phyloP scores from a whole-genome alignment of 169 alveolate species.

The Babesia bovis region DNA sequence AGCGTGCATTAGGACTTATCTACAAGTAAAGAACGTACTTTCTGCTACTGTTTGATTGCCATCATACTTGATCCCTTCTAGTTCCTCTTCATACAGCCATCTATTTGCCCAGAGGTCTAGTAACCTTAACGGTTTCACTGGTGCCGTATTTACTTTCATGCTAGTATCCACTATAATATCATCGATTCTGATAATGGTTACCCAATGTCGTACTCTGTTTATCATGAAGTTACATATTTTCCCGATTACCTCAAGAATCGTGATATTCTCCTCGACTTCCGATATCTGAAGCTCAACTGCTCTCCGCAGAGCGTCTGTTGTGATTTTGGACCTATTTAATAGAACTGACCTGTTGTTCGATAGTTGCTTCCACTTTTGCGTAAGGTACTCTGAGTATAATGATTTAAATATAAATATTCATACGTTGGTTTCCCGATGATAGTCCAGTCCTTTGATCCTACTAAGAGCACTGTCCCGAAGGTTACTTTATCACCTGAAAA shows the following conservation, averaged over 20 bases:
- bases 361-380: conserved; percentile 82
- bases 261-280: conserved; percentile 80
- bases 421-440: conserved; percentile 87
- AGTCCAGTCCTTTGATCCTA: conserved; percentile 84
- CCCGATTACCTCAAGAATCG: conserved; percentile 74
- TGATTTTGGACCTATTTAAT: not conserved
- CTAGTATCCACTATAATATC: conserved; percentile 77
- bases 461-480: conserved; percentile 84
- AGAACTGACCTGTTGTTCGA: conserved; percentile 86
- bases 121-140: conserved; percentile 67
- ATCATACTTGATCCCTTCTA: conserved; percentile 67
- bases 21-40: conserved; percentile 23
- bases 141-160: conserved; percentile 61
- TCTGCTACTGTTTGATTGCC: conserved; percentile 45
- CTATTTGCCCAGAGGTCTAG: conserved; percentile 86
- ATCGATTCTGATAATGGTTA: conserved; percentile 79
- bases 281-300: conserved; percentile 80
- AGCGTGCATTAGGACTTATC: no score
- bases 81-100: conserved; percentile 82
- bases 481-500: conserved; percentile 69
- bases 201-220: conserved; percentile 80
- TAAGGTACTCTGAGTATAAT: conserved; percentile 77
- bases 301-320: conserved; percentile 81
- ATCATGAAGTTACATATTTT: not conserved
- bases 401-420: not conserved